Evolutionary conservation across 2,329 filamentous ascomycete species (phyloP).

Genomic region (Trichoderma hamatum): DNA sequence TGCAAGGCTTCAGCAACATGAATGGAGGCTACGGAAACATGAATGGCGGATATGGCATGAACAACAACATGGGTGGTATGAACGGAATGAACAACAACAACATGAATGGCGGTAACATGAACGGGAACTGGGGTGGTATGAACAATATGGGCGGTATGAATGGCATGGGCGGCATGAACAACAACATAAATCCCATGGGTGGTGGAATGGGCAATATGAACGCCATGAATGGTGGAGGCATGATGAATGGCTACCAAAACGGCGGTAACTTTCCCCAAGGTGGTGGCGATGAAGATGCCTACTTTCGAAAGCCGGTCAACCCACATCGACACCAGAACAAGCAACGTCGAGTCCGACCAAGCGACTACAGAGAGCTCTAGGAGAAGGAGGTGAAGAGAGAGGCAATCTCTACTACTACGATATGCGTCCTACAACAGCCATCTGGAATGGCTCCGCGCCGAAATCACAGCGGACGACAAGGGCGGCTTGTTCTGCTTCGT

Average conservation of each 20-base stretch:
- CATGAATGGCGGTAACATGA: slow-evolving; percentile 33
- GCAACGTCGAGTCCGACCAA: slow-evolving; percentile 77
- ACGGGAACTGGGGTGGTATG: slow-evolving; percentile 31
- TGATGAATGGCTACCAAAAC: slow-evolving; percentile 41
- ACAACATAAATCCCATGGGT: slow-evolving; percentile 35
- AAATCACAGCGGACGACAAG: not conserved
- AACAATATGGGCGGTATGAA: slow-evolving; percentile 31
- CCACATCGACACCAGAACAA: slow-evolving; percentile 86
- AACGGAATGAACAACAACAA: slow-evolving; percentile 38
- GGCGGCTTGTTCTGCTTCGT: not conserved
- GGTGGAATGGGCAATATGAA: slow-evolving; percentile 34
- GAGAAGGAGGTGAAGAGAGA: not conserved
- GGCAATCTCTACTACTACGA: not conserved
- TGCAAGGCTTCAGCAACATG: slow-evolving; percentile 36
- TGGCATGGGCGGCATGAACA: slow-evolving; percentile 31
- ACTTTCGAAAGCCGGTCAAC: slow-evolving; percentile 95
- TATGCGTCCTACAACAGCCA: slow-evolving; percentile 4
- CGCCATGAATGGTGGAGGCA: slow-evolving; percentile 35
- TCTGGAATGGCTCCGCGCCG: slow-evolving; percentile 11
- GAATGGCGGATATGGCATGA: slow-evolving; percentile 37
- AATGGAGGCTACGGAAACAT: slow-evolving; percentile 39
- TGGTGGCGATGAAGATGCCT: slow-evolving; percentile 81
- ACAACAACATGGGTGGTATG: slow-evolving; percentile 32
- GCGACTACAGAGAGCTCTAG: slow-evolving; percentile 86
- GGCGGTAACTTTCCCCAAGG: slow-evolving; percentile 51